Conservation (phyloP, 1,284 basidiomycete genomes). For the Bondarzewia mesenterica region DNA sequence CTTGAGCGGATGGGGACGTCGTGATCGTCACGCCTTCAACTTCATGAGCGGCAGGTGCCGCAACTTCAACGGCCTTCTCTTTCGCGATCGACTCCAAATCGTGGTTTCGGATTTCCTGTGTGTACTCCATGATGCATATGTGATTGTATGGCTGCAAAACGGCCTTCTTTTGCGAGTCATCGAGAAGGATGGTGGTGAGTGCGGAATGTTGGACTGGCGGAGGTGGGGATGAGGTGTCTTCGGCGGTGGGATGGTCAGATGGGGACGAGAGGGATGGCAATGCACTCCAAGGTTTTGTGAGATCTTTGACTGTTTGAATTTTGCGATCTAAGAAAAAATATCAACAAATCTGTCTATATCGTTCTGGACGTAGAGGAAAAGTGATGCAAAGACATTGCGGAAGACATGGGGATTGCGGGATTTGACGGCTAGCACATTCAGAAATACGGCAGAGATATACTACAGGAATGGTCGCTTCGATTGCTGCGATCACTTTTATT, state of each 20-base stretch:
- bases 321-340: slow-evolving; percentile 41
- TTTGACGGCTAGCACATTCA: background rate
- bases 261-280: slow-evolving; percentile 19
- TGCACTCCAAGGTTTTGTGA: slow-evolving; percentile 64
- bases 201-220: slow-evolving; percentile 40
- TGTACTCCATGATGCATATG: slow-evolving; percentile 66
- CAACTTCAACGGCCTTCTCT: slow-evolving; percentile 4
- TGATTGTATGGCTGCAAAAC: slow-evolving; percentile 77
- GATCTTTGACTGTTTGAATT: slow-evolving; percentile 68
- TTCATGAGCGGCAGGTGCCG: background rate
- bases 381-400: too few relatives aligned
- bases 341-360: slow-evolving; percentile 2
- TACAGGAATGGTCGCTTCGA: too few relatives aligned
- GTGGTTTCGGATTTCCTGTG: slow-evolving; percentile 30
- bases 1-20: background rate
- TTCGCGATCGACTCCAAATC: slow-evolving; percentile 31
- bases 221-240: background rate
- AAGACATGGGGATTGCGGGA: background rate
- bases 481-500: too few relatives aligned
- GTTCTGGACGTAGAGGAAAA: too few relatives aligned
- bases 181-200: slow-evolving; percentile 67
- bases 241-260: slow-evolving; percentile 6
- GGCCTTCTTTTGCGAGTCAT: slow-evolving; percentile 77
- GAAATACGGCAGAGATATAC: too few relatives aligned
- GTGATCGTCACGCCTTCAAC: background rate